Evolutionary conservation across 73 alveolate genomes (phyloP).

Genomic region (Durusdinium trenchii): DNA sequence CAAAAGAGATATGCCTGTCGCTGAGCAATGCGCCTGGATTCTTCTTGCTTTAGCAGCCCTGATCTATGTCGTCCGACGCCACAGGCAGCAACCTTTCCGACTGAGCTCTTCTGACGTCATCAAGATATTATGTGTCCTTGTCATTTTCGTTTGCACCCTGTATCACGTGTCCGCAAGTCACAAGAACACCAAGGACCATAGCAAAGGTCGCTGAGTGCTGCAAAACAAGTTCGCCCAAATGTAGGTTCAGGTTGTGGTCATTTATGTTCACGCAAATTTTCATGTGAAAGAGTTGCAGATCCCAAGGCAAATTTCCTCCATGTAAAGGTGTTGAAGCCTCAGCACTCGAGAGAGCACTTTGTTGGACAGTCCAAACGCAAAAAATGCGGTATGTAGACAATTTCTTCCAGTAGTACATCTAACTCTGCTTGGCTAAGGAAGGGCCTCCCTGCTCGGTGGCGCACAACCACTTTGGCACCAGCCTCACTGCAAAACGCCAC

Average conservation of each 20-base stretch:
- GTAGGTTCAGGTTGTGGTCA: background rate
- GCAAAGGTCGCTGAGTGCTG: background rate
- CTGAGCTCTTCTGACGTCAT: conserved; percentile 28
- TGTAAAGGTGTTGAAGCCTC: conserved; percentile 50
- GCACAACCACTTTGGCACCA: conserved; percentile 77
- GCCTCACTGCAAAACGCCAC: background rate
- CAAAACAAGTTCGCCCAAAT: background rate
- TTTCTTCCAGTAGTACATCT: background rate
- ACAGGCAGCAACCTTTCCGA: conserved; percentile 45
- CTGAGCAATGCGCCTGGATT: conserved; percentile 20
- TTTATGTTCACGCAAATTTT: background rate
- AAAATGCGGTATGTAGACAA: background rate
- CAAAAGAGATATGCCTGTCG: background rate
- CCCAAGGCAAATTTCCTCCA: conserved; percentile 20
- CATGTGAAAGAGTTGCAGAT: background rate
- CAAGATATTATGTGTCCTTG: conserved; percentile 47
- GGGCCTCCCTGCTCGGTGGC: conserved; percentile 83
- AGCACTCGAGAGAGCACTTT: background rate
- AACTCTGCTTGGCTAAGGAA: background rate
- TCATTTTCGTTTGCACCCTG: conserved; percentile 11
- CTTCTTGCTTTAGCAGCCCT: conserved; percentile 15
- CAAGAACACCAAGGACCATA: background rate
- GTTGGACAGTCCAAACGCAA: background rate
- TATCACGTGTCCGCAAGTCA: conserved; percentile 9
- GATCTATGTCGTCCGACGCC: conserved; percentile 56